Evolutionary conservation across 345 rosid genomes (phyloP).

Genomic region (Hibiscus trionum): DNA sequence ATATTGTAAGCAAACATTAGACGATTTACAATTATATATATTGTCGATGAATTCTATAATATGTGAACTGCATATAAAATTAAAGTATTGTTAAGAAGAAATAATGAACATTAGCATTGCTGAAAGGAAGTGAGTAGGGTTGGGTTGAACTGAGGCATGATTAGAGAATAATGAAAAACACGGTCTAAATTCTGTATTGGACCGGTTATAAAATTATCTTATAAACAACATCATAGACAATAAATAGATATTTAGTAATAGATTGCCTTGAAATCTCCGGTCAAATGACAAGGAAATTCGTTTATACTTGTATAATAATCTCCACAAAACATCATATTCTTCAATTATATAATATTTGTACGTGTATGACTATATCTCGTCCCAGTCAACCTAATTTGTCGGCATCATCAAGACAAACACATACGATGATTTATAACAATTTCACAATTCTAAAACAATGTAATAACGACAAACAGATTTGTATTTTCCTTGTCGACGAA

Average conservation of each 20-base stretch:
- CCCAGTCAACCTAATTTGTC: not conserved
- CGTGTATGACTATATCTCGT: not conserved
- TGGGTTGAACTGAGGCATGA: not conserved
- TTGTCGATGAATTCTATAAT: too few species aligned
- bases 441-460: not conserved
- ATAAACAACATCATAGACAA: not conserved
- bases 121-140: not conserved
- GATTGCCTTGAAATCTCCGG: not conserved
- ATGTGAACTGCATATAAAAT: not conserved
- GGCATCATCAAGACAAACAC: not conserved
- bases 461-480: not conserved
- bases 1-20: too few species aligned
- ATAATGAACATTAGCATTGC: not conserved
- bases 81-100: not conserved
- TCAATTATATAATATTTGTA: not conserved
- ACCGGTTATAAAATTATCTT: not conserved
- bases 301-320: not conserved
- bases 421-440: not conserved
- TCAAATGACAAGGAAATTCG: not conserved
- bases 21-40: too few species aligned
- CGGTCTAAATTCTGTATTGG: not conserved
- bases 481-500: not conserved
- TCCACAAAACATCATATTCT: not conserved
- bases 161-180: not conserved
- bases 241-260: not conserved